These are phyloP conservation scores for Didymella pinodella DNA, from an alignment of 2,329 filamentous ascomycete genomes.

Conservation along the genomic window DNA sequence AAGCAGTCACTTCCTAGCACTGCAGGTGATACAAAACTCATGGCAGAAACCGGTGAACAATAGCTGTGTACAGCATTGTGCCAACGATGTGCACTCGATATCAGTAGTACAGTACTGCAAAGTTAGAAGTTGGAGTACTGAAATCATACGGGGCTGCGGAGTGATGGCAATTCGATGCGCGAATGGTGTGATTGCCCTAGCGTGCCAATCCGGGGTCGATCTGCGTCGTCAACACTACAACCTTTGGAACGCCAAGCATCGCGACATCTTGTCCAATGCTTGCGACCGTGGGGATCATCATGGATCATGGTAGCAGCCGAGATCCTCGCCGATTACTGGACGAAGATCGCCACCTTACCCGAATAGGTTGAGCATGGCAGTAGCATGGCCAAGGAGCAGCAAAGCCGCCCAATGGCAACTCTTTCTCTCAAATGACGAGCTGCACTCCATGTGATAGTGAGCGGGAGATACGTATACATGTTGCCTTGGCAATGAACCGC, in stretches of 20 bases:
- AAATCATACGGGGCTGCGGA: not conserved
- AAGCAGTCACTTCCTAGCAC: no score
- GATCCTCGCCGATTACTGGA: not conserved
- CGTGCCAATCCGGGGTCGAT: slow-evolving; percentile 25
- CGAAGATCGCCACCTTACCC: not conserved
- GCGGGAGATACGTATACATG: not conserved
- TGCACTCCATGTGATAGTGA: not conserved
- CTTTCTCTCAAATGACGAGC: not conserved
- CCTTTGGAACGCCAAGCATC: slow-evolving; percentile 31
- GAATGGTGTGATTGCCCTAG: not conserved
- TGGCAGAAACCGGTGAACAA: no score
- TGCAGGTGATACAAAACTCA: no score
- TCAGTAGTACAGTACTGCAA: not conserved
- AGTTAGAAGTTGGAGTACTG: not conserved
- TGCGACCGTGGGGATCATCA: slow-evolving; percentile 22
- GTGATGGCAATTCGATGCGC: not conserved
- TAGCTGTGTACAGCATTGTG: not conserved
- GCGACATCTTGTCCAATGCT: slow-evolving; percentile 39
- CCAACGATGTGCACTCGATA: not conserved
- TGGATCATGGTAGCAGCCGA: not conserved
- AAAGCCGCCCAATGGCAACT: not conserved
- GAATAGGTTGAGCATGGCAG: not conserved
- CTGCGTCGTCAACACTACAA: slow-evolving; percentile 30
- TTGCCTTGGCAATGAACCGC: not conserved
- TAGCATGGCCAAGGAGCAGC: not conserved